phyloP scores from a whole-genome alignment of 2,329 filamentous ascomycete species.

The Fusarium sp. region DNA sequence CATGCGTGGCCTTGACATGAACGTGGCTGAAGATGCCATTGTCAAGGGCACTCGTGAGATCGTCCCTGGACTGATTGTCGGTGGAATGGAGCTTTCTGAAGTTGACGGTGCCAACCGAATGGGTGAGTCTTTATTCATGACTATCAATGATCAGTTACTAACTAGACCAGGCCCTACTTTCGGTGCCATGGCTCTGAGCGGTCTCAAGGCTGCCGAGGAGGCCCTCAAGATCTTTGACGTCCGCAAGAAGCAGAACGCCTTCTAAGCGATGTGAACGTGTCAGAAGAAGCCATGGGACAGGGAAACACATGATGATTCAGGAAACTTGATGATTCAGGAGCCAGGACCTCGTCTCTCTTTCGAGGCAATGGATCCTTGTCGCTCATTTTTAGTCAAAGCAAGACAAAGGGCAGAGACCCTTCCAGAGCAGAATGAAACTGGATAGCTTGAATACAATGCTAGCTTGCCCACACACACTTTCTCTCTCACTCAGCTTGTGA shows the following conservation, averaged over 20 bases:
- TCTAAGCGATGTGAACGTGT: constrained; percentile 49
- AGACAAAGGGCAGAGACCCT: background rate
- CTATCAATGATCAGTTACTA: background rate
- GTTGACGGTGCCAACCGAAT: constrained; percentile 93
- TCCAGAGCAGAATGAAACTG: constrained; percentile 3
- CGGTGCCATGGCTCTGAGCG: constrained; percentile 87
- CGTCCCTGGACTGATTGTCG: constrained; percentile 88
- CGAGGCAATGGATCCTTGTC: constrained; percentile 13
- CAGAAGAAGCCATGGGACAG: background rate
- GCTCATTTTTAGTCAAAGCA: constrained; percentile 30
- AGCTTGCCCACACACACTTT: background rate
- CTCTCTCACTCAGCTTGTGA: background rate
- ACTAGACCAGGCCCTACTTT: constrained; percentile 73
- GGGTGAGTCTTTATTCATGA: constrained; percentile 61
- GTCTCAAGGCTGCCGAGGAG: constrained; percentile 93
- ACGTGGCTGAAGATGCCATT: constrained; percentile 89
- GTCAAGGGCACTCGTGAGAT: constrained; percentile 92
- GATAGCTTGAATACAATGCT: constrained; percentile 7
- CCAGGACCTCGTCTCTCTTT: constrained; percentile 27
- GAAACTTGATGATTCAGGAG: constrained; percentile 1
- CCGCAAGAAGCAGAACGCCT: constrained; percentile 81
- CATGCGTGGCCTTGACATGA: constrained; percentile 96
- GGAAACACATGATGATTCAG: constrained; percentile 2
- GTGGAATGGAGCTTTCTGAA: constrained; percentile 93
- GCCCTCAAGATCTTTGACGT: constrained; percentile 81